Percentiles rank a stretch among this genome's conserved stretches.
Conservation (phyloP, 768 basidiomycete genomes). For the Podaxis sp. region DNA sequence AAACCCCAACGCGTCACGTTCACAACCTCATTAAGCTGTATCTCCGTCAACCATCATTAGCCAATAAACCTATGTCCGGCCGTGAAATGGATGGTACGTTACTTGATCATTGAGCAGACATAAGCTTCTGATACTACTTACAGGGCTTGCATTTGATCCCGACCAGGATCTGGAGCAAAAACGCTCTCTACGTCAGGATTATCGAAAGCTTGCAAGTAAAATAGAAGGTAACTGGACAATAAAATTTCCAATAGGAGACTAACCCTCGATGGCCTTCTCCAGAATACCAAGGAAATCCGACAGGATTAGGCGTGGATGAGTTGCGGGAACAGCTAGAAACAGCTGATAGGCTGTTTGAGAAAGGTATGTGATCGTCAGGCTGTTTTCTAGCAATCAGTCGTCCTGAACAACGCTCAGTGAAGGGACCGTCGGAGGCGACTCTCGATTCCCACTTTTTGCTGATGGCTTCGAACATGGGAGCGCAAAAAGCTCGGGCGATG, state of each 20-base stretch:
- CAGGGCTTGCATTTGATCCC: constrained; percentile 65
- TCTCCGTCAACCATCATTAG: not conserved
- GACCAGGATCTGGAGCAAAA: constrained; percentile 84
- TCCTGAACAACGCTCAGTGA: constrained; percentile 42
- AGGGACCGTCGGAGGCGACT: constrained; percentile 83
- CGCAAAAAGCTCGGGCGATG: constrained; percentile 88
- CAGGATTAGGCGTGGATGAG: constrained; percentile 54
- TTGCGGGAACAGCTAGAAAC: constrained; percentile 53
- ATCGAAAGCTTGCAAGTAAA: constrained; percentile 61
- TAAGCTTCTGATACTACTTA: not conserved
- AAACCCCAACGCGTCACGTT: constrained; percentile 33
- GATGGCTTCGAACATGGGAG: constrained; percentile 73
- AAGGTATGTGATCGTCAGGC: constrained; percentile 40
- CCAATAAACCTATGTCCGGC: constrained; percentile 27
- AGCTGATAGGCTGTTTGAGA: constrained; percentile 62
- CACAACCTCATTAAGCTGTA: constrained; percentile 1
- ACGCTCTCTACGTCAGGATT: constrained; percentile 69
- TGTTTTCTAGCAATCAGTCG: constrained; percentile 1
- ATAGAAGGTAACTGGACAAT: constrained; percentile 58
- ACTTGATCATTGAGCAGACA: not conserved
- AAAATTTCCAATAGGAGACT: not conserved
- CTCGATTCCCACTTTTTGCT: constrained; percentile 84
- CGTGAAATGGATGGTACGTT: constrained; percentile 27
- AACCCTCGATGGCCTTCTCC: not conserved
- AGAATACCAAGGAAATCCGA: constrained; percentile 51